Evolutionary conservation across 75 land plant species (phyloP).

Genomic region (Pseudotsuga menziesii): DNA sequence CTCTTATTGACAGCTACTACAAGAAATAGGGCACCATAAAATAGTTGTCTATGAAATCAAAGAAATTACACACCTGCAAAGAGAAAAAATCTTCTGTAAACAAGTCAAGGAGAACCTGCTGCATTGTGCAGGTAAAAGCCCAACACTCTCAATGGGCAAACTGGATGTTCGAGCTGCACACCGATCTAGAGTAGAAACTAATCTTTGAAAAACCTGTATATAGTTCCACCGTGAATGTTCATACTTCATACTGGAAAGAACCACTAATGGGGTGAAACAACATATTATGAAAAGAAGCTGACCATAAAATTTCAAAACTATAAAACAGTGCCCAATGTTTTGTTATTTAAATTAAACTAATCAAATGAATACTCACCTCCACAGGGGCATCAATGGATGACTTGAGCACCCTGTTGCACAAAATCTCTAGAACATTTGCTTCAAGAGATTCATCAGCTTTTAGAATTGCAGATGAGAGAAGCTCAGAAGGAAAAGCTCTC

Average conservation of each 20-base stretch:
- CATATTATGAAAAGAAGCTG: slow-evolving; percentile 1
- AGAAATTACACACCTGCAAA: slow-evolving; percentile 61
- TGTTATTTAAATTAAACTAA: background rate
- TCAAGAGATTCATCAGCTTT: slow-evolving; percentile 83
- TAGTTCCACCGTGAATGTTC: background rate
- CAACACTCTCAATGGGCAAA: slow-evolving; percentile 78
- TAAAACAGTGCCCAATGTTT: background rate
- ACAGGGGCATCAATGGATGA: slow-evolving; percentile 70
- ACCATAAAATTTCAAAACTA: background rate
- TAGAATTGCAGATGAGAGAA: slow-evolving; percentile 38
- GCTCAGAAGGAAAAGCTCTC: slow-evolving; percentile 63
- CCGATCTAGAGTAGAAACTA: slow-evolving; percentile 74
- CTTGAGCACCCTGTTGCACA: slow-evolving; percentile 72
- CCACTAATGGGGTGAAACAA: background rate
- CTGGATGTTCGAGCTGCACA: slow-evolving; percentile 95
- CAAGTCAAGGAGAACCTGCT: slow-evolving; percentile 90
- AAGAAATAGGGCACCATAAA: background rate
- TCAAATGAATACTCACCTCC: slow-evolving; percentile 36
- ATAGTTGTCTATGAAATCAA: background rate
- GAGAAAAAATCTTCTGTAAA: slow-evolving; percentile 72
- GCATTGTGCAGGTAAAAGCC: slow-evolving; percentile 82
- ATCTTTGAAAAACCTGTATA: slow-evolving; percentile 59
- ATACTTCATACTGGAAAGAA: background rate
- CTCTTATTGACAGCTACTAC: background rate
- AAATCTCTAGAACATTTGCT: slow-evolving; percentile 53